Evolutionary conservation across 2,329 filamentous ascomycete genomes (phyloP), one percentile per base, ranked within the genome.

Genomic region (Penicillium brevicompactum): DNA sequence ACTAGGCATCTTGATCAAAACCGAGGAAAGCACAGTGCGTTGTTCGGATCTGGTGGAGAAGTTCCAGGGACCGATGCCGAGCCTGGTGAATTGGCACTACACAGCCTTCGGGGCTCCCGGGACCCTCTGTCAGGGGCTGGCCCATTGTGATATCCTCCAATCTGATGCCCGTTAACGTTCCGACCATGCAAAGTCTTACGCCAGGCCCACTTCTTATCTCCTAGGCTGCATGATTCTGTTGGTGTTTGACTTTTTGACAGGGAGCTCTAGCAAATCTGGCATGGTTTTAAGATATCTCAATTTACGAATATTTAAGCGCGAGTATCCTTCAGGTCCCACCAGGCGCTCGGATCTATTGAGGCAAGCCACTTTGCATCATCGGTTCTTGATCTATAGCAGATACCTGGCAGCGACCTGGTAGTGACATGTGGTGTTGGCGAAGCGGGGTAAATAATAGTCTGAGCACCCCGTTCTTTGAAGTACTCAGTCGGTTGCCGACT

Each of bases 41-140:
- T 74, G 14, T 75, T 76, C 48, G 67, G 72, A 34, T 68, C 67
- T 51, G 63, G 58, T 51, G 66, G 69, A 44, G 70, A 70, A 50
- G 69, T 68, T 44, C 66, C 61, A 57, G 59, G 58, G n/a, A 51
- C 64, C 13, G 58, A 62, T 32, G 59, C 56, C 38, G 75, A 76
- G 22, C 67, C 70, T 22, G 72, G 76, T 57, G 73, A 74, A 22
- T 62, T 78, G 51, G 73, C 71, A 16, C 60, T 78, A 61, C 68
- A 68, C 55, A 77, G 71, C 61, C 68, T 78, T 51, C 64, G 69
- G 44, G 70, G 70, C 10, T 49, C 54, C 16, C 64, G 62, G 51
- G 58, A 59, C 37, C 54, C 62, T 32, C 59, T 65, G 50, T 65
- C 60, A 60, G 55, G 51, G 48, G 31, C 43, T 37, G 48, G 51